A percentile compares a stretch with the other conserved stretches of the same genome.
Evolutionary conservation across 1,284 basidiomycete genomes (phyloP).

Genomic region (Malassezia sympodialis): DNA sequence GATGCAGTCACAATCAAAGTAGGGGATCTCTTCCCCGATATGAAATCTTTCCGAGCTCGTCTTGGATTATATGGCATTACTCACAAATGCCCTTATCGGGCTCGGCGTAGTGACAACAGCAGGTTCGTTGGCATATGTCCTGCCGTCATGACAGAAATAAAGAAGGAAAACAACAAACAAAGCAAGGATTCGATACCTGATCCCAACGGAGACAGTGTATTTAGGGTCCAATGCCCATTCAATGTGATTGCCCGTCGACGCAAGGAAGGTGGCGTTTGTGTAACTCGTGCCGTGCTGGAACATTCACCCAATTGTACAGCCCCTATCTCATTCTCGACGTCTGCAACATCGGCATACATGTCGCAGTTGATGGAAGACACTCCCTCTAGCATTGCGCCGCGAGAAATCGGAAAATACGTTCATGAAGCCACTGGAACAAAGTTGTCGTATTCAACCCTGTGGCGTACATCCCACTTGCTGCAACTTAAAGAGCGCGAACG

Average conservation of each 20-base stretch:
- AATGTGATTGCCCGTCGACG: conserved; percentile 16
- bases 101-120: conserved; percentile 18
- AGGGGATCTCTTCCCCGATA: conserved; percentile 16
- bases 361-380: conserved; percentile 16
- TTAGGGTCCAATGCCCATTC: conserved; percentile 7
- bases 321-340: conserved; percentile 15
- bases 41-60: conserved; percentile 16
- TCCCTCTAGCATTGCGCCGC: conserved; percentile 13
- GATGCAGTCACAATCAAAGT: conserved; percentile 14
- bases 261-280: conserved; percentile 17
- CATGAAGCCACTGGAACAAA: conserved; percentile 18
- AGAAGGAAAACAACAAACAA: conserved; percentile 7
- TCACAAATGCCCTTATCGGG: conserved; percentile 18
- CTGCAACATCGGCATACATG: conserved; percentile 19
- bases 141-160: conserved; percentile 14
- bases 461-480: conserved; percentile 18
- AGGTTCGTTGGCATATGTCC: conserved; percentile 18
- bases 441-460: conserved; percentile 17
- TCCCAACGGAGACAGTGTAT: neutral
- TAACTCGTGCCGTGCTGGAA: conserved; percentile 13
- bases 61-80: conserved; percentile 18
- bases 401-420: conserved; percentile 18
- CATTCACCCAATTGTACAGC: conserved; percentile 12
- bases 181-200: neutral
- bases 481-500: conserved; percentile 17